Percentiles rank a stretch among this genome's conserved stretches.
Conservation (phyloP, 306 rosid genomes). For the Canavalia ensiformis region DNA sequence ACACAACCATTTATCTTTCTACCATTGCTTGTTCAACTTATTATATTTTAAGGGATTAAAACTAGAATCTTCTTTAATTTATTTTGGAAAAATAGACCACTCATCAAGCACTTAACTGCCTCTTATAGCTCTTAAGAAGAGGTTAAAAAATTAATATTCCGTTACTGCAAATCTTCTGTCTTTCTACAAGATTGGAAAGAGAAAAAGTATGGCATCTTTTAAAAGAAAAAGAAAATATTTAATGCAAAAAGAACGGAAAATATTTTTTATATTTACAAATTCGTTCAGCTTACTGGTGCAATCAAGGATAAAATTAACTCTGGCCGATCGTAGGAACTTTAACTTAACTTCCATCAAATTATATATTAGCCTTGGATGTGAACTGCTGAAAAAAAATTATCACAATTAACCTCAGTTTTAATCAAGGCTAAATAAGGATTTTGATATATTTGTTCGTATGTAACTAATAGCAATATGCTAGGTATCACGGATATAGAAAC, state of each 20-base stretch:
- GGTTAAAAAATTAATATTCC: neutral
- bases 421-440: no score
- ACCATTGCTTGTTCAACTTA: neutral
- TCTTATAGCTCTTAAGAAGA: neutral
- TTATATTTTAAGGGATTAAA: neutral
- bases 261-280: neutral
- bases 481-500: no score
- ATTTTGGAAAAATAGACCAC: neutral
- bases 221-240: neutral
- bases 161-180: slow-evolving; percentile 7
- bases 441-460: no score
- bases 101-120: neutral
- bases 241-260: neutral
- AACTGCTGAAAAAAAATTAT: no score
- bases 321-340: no score
- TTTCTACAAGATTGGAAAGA: neutral
- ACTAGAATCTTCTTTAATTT: neutral
- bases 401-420: no score
- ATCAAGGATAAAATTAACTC: no score
- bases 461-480: no score
- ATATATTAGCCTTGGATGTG: no score
- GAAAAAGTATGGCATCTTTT: neutral
- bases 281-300: neutral
- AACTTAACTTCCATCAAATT: no score
- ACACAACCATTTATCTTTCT: neutral